These are phyloP conservation scores for Lepidopterella palustris DNA, from an alignment of 495 filamentous ascomycete species.

Conservation along the genomic window DNA sequence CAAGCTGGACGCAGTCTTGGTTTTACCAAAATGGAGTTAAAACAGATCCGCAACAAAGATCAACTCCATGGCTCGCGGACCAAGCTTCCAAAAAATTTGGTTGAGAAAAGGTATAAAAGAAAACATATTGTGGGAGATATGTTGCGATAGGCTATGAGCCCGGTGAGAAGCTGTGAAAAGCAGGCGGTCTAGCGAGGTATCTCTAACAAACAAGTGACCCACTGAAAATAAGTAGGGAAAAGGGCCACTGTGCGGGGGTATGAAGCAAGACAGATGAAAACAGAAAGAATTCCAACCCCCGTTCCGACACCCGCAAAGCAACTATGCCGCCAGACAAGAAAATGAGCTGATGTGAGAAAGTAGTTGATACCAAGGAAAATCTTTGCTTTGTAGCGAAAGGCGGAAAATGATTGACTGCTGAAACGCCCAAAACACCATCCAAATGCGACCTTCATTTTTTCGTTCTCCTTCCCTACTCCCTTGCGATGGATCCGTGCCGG, in stretches of 20 bases:
- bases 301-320: neutral
- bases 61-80: neutral
- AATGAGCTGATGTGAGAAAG: neutral
- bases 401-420: slow-evolving; percentile 11
- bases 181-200: slow-evolving; percentile 10
- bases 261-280: neutral
- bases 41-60: neutral
- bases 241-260: neutral
- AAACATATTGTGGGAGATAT: too few species aligned
- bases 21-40: neutral
- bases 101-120: too few species aligned
- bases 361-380: slow-evolving; percentile 5
- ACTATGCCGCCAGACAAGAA: slow-evolving; percentile 1
- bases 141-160: neutral
- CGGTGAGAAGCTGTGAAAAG: neutral
- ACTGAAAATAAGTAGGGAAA: neutral
- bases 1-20: neutral
- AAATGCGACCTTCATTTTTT: slow-evolving; percentile 15
- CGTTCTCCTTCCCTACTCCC: neutral
- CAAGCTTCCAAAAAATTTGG: too few species aligned
- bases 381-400: slow-evolving; percentile 1
- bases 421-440: slow-evolving; percentile 26
- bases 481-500: slow-evolving; percentile 1
- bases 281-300: neutral
- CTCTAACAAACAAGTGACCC: slow-evolving; percentile 3